Evolutionary conservation across 148 eudicot species (phyloP).

Genomic region (Diospyros lotus): DNA sequence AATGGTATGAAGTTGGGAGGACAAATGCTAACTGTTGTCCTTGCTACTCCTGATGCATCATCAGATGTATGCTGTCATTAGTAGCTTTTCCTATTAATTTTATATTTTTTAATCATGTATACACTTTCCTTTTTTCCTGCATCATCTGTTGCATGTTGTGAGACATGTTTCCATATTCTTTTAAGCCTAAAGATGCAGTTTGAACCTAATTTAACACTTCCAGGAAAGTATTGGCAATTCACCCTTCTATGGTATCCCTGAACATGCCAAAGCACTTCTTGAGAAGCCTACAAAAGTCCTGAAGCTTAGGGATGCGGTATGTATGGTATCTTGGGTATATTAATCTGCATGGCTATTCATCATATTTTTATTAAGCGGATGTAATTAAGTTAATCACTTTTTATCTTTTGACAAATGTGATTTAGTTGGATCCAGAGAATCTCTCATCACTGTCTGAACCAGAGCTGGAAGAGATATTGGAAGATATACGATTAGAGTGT

Average conservation of each 20-base stretch:
- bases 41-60: constrained; percentile 56
- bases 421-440: constrained; percentile 50
- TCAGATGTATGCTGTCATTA: constrained; percentile 30
- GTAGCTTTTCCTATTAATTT: too few species aligned
- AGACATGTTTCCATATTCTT: neutral
- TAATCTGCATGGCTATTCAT: neutral
- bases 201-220: neutral
- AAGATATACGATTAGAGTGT: constrained; percentile 85
- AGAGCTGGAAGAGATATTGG: constrained; percentile 74
- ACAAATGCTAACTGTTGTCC: constrained; percentile 64
- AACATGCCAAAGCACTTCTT: constrained; percentile 79
- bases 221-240: constrained; percentile 43
- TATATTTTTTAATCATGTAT: too few species aligned
- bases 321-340: neutral
- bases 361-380: neutral
- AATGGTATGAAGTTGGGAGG: constrained; percentile 88
- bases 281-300: constrained; percentile 67
- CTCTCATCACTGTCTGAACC: constrained; percentile 50
- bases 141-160: neutral
- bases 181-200: neutral
- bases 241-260: constrained; percentile 79
- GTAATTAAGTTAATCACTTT: too few species aligned
- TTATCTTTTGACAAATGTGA: neutral
- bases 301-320: constrained; percentile 79
- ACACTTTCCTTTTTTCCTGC: constrained; percentile 2